Percentiles rank a stretch among this genome's conserved stretches.
Evolutionary conservation across 495 filamentous ascomycete genomes (phyloP).

Genomic region (Aspergillus panamensis): DNA sequence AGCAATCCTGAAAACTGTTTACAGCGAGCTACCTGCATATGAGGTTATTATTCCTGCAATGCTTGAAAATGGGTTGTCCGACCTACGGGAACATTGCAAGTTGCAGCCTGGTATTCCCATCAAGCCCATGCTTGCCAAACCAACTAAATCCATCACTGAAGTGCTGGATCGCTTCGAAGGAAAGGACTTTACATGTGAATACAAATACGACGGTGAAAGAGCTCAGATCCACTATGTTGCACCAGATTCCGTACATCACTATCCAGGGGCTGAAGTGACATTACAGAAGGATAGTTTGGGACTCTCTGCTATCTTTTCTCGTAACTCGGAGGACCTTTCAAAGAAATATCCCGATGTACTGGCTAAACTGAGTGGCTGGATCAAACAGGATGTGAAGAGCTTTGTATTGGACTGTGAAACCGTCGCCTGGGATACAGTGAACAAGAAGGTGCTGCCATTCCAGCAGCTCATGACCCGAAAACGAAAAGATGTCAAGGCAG

Average conservation of each 20-base stretch:
- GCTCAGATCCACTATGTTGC: conserved; percentile 97
- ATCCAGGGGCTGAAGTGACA: conserved; percentile 44
- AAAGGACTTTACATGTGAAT: conserved; percentile 95
- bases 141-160: conserved; percentile 98
- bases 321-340: conserved; percentile 93
- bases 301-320: conserved; percentile 86
- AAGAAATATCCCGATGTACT: conserved; percentile 98
- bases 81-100: conserved; percentile 80
- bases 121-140: conserved; percentile 98
- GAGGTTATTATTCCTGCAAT: conserved; percentile 91
- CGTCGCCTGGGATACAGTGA: conserved; percentile 89
- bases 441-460: conserved; percentile 94
- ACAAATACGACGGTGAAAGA: conserved; percentile 96
- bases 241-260: conserved; percentile 68
- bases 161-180: conserved; percentile 95
- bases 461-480: conserved; percentile 98
- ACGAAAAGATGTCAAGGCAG: conserved; percentile 93
- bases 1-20: conserved; percentile 80
- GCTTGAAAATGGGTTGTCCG: conserved; percentile 78
- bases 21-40: conserved; percentile 92
- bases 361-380: conserved; percentile 79
- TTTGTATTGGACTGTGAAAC: conserved; percentile 98
- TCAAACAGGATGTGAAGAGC: conserved; percentile 82
- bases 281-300: conserved; percentile 55
- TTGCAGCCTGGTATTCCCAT: conserved; percentile 90